These are phyloP conservation scores for Leavenworthia alabamica DNA, from an alignment of 345 rosid genomes.

Conservation along the genomic window DNA sequence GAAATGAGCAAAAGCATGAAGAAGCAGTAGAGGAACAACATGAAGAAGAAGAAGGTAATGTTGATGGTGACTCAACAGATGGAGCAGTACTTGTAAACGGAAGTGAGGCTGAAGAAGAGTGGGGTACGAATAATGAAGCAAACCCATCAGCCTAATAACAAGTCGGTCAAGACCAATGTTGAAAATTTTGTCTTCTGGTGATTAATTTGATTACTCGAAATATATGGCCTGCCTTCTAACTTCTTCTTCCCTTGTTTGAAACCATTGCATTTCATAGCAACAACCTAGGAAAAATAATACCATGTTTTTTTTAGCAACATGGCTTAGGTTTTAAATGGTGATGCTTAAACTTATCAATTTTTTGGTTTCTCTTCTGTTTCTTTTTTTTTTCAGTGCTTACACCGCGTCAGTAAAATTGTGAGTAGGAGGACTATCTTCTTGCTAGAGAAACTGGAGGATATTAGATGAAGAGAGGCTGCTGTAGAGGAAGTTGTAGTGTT, in stretches of 20 bases:
- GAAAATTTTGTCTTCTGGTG: constrained; percentile 89
- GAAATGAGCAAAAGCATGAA: constrained; percentile 43
- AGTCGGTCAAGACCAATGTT: constrained; percentile 69
- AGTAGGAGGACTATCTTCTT: too few species aligned
- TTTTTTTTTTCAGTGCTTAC: constrained; percentile 57
- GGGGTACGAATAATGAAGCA: constrained; percentile 98
- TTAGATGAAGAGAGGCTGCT: too few species aligned
- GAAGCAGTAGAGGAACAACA: constrained; percentile 68
- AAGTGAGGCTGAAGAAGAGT: constrained; percentile 91
- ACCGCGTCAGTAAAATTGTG: constrained; percentile 47
- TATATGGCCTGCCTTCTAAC: constrained; percentile 49
- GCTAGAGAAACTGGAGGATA: too few species aligned
- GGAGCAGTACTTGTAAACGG: constrained; percentile 92
- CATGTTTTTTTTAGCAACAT: neutral
- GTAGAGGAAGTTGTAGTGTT: too few species aligned
- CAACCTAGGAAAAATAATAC: constrained; percentile 14
- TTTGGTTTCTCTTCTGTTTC: too few species aligned
- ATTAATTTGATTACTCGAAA: constrained; percentile 71
- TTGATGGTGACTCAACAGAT: constrained; percentile 79
- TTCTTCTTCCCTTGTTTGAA: neutral
- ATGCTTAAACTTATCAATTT: neutral
- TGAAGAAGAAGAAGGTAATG: constrained; percentile 46
- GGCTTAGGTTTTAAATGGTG: neutral
- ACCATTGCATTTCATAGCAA: constrained; percentile 1
- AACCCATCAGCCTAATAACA: constrained; percentile 89